phyloP scores from a whole-genome alignment of 345 rosid genomes.

The Pseudoturritis turrita region DNA sequence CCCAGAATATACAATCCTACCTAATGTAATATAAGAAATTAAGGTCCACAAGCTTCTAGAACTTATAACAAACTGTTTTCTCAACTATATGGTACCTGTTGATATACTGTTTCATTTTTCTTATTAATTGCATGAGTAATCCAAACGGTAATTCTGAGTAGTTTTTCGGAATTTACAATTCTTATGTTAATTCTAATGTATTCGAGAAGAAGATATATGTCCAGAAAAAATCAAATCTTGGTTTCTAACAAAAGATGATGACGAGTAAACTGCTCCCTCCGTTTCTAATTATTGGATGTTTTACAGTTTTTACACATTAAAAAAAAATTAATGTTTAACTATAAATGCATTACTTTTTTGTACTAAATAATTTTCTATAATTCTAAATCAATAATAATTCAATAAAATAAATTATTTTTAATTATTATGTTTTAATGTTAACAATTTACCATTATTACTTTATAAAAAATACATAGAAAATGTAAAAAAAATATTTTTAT shows the following conservation, averaged over 20 bases:
- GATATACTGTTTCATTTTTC: background rate
- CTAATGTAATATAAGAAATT: background rate
- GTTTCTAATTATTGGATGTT: too few species aligned
- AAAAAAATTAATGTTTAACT: too few species aligned
- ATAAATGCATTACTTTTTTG: too few species aligned
- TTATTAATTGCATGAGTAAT: background rate
- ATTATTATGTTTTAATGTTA: too few species aligned
- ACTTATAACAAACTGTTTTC: background rate
- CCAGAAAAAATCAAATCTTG: background rate
- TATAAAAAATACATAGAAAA: too few species aligned
- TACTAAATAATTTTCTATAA: too few species aligned
- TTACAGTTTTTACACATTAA: too few species aligned
- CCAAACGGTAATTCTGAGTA: background rate
- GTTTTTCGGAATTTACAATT: background rate
- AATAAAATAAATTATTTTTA: too few species aligned
- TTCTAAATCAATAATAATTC: too few species aligned
- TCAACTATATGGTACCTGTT: background rate
- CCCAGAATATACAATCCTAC: background rate
- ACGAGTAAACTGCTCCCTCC: background rate
- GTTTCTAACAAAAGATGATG: background rate
- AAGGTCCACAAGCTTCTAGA: constrained; percentile 6
- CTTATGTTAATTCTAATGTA: background rate
- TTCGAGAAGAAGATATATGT: background rate
- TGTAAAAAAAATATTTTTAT: too few species aligned
- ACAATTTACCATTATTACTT: too few species aligned